A percentile compares a stretch with the other conserved stretches of the same genome.
These are phyloP conservation scores for Russula olivacea DNA, from an alignment of 768 basidiomycete species.

Conservation along the genomic window DNA sequence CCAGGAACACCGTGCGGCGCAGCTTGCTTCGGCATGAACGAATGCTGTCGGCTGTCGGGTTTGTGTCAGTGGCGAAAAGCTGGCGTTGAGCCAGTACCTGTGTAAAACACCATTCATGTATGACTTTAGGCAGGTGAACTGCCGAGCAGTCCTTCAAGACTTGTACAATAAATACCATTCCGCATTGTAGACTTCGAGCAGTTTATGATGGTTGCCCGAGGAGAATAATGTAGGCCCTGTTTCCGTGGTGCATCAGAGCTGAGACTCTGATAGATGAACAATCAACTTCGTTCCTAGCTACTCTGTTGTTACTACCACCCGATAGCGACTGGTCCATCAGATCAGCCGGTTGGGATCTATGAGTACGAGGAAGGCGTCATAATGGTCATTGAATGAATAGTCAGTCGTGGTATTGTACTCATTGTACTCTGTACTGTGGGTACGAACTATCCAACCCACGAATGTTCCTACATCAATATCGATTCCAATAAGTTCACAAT, in stretches of 20 bases:
- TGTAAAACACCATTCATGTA: neutral
- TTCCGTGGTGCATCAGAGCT: neutral
- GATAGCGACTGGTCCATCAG: no score
- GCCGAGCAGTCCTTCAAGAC: constrained; percentile 1
- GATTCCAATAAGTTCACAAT: no score
- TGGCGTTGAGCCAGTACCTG: constrained; percentile 9
- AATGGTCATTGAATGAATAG: no score
- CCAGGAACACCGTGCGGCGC: constrained; percentile 58
- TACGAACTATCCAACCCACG: no score
- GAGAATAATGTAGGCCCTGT: neutral
- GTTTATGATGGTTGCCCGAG: neutral
- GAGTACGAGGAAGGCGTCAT: no score
- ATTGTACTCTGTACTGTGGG: no score
- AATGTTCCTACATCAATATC: no score
- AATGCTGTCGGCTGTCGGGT: neutral
- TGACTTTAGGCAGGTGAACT: neutral
- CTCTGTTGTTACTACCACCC: no score
- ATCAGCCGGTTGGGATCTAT: no score
- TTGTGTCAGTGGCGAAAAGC: neutral
- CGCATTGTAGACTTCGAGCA: neutral
- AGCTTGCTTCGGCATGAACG: constrained; percentile 10
- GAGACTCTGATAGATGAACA: neutral
- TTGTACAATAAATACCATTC: constrained; percentile 10
- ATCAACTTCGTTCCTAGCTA: no score
- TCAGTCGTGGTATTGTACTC: no score